phyloP scores from a whole-genome alignment of 2,329 filamentous ascomycete species.

The Pseudogymnoascus sp. region DNA sequence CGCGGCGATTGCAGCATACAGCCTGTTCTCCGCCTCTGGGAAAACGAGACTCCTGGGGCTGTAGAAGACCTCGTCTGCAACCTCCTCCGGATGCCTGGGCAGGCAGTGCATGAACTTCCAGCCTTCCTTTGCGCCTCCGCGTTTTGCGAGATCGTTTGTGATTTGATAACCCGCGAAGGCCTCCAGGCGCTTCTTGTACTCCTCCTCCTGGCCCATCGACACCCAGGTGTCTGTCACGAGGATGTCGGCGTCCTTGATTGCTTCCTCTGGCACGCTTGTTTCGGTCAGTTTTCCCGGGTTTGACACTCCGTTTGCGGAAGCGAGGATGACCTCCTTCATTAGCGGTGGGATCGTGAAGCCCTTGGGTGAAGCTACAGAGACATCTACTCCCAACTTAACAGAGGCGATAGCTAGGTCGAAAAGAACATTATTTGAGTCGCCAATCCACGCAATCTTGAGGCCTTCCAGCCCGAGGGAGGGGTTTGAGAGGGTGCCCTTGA shows the following conservation, averaged over 20 bases:
- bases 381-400: slow-evolving; percentile 76
- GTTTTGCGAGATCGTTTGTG: slow-evolving; percentile 72
- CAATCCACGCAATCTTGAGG: slow-evolving; percentile 90
- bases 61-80: slow-evolving; percentile 92
- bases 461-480: slow-evolving; percentile 60
- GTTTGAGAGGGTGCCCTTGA: slow-evolving; percentile 16
- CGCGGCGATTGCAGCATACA: slow-evolving; percentile 84
- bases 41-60: slow-evolving; percentile 79
- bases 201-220: slow-evolving; percentile 93
- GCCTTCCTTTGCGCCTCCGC: slow-evolving; percentile 73
- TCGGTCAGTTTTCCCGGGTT: slow-evolving; percentile 61
- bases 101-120: slow-evolving; percentile 99
- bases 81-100: slow-evolving; percentile 85
- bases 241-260: slow-evolving; percentile 73
- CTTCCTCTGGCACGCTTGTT: slow-evolving; percentile 76
- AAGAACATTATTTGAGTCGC: slow-evolving; percentile 94
- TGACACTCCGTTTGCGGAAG: slow-evolving; percentile 48
- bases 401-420: slow-evolving; percentile 87
- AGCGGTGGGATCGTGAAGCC: slow-evolving; percentile 72
- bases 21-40: slow-evolving; percentile 84
- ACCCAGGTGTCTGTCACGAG: slow-evolving; percentile 97
- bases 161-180: slow-evolving; percentile 89
- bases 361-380: slow-evolving; percentile 77
- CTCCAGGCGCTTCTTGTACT: slow-evolving; percentile 65
- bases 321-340: slow-evolving; percentile 66